A percentile compares a stretch with the other conserved stretches of the same genome.
Evolutionary conservation across 306 rosid species (phyloP).

Genomic region (Prunus kanzakura): DNA sequence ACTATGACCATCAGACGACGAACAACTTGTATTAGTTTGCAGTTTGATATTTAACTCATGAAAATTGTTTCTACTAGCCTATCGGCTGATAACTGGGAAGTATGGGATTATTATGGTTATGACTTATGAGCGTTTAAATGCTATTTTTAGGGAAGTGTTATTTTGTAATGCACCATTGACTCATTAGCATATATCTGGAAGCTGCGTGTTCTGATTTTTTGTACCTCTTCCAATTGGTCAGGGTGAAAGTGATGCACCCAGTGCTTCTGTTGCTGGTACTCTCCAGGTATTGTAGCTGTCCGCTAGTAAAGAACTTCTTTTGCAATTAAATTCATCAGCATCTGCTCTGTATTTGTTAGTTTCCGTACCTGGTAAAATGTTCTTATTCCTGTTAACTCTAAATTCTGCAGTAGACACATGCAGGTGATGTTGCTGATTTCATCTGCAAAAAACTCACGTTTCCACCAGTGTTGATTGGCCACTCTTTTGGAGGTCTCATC

Average conservation of each 20-base stretch:
- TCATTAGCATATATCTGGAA: not conserved
- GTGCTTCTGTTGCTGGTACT: slow-evolving; percentile 73
- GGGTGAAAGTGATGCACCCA: slow-evolving; percentile 90
- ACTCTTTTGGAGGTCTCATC: slow-evolving; percentile 90
- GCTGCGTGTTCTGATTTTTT: slow-evolving; percentile 15
- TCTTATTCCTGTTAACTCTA: slow-evolving; percentile 26
- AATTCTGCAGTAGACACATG: slow-evolving; percentile 80
- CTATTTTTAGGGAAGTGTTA: not conserved
- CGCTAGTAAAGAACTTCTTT: not conserved
- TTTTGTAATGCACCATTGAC: not conserved
- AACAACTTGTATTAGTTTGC: no score
- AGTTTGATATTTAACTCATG: no score
- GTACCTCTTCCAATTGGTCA: slow-evolving; percentile 25
- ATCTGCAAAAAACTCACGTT: slow-evolving; percentile 35
- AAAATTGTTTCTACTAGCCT: not conserved
- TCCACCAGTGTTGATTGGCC: slow-evolving; percentile 84
- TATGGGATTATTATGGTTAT: no score
- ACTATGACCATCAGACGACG: no score
- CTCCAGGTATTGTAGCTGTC: slow-evolving; percentile 55
- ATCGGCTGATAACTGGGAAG: no score
- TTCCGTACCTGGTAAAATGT: slow-evolving; percentile 7
- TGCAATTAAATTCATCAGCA: not conserved
- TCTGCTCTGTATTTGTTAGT: not conserved
- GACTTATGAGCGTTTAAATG: not conserved
- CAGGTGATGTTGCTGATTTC: slow-evolving; percentile 78